Base-by-base conservation (phyloP, 2,329 filamentous ascomycete genomes). In the Clathrospora elynae region DNA sequence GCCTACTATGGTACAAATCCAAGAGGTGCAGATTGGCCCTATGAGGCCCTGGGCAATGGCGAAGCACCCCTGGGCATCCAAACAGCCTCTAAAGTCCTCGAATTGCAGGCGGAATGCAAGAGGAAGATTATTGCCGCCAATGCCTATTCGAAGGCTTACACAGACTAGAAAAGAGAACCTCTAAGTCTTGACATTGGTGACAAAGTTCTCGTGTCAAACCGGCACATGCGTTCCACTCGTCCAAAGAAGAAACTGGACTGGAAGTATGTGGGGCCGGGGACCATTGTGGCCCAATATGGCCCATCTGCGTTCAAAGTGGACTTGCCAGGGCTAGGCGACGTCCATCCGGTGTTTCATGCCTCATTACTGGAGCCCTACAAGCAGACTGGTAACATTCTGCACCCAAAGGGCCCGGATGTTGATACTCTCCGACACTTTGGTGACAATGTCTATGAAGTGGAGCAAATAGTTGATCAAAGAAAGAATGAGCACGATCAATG, bases 231-330 rank as follows among this genome's bases (percentile, higher is more conserved):
- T 10, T 29, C n/a, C 6, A 19, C 14, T n/a, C 12, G 3, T 3
- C 24, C 13, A 5, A 36, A 29, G 3, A 36, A 36, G 10, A 35
- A 26, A n/a, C 23, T 36, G 13, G 8, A 36, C 8, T 36, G n/a
- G n/a, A n/a, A n/a, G n/a, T n/a, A n/a, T n/a, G n/a, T n/a, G n/a
- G n/a, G n/a, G n/a, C n/a, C n/a, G n/a, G n/a, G n/a, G n/a, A n/a
- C n/a, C n/a, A n/a, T n/a, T n/a, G n/a, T n/a, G n/a, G n/a, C n/a
- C n/a, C n/a, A n/a, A n/a, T n/a, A n/a, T n/a, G n/a, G n/a, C n/a
- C n/a, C n/a, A n/a, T n/a, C n/a, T n/a, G n/a, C n/a, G n/a, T n/a
- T n/a, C n/a, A n/a, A n/a, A n/a, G n/a, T n/a, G n/a, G n/a, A n/a
- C n/a, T n/a, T n/a, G n/a, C n/a, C n/a, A n/a, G n/a, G n/a, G n/a